Base-by-base conservation (phyloP, 1,284 basidiomycete species). In the Ustilago hordei region DNA sequence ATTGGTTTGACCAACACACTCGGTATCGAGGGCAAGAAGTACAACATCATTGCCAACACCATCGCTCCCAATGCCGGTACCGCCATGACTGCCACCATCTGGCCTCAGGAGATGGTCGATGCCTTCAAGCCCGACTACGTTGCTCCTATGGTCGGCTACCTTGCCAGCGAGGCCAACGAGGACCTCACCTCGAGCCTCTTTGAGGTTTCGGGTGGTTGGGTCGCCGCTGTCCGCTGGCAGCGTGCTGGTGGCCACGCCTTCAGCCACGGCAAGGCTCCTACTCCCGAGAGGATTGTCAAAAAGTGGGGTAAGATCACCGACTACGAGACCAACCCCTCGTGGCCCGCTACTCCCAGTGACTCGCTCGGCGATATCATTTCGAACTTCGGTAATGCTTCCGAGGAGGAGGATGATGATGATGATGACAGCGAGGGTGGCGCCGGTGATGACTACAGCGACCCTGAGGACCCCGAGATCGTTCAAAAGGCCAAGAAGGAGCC, bases 111-210 rank as follows among this genome's bases (percentile, higher is more conserved):
- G 86, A 93, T 95, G 92, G 91, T 98, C 41, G 92, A 97, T 74
- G 93, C 93, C 13, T 95, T 96, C 90, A 95, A 95, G 91, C 95
- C 96, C 55, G 95, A 98, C 82, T 97, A 89, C 81, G 91, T 99
- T 65, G 94, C 96, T 2, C 90, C 97, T 19, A 86, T 98, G 57
- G 95, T 98, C 32, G 95, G 94, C 6, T 99, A 93, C 87, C 90
- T 99, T 34, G 92, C 91, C 11, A 95, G 93, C 84, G 90, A 92
- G 86, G 71, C 91, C 61, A 94, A 95, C 82, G 90, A 90, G 35
- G 90, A 92, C 64, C 91, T 91, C 32, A 91, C 92, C 17, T 93
- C 93, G 31, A 88, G 89, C 31, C 86, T 99, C 60, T 96, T 95
- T 86, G 96, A 99, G 87, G 91, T 95, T 48, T 91, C 91, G 23